A percentile compares a stretch with the other conserved stretches of the same genome.
Conservation (phyloP, 2,329 filamentous ascomycete species). For the Pseudogymnoascus sp. region DNA sequence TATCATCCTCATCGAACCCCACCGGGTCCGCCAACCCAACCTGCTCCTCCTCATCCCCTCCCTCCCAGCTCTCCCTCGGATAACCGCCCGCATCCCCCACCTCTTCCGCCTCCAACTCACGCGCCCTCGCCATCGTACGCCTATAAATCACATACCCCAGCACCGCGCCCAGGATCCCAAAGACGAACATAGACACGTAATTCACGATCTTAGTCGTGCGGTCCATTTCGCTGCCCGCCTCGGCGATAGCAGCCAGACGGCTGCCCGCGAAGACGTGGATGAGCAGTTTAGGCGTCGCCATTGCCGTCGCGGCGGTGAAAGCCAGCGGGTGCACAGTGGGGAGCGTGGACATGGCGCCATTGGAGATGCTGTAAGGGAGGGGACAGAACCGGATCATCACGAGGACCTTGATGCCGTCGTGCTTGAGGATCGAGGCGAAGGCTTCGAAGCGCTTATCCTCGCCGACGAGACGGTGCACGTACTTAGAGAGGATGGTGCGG, state of each 20-base stretch:
- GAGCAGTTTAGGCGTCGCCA: constrained; percentile 77
- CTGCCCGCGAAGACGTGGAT: constrained; percentile 89
- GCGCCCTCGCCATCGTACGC: constrained; percentile 55
- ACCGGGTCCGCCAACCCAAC: constrained; percentile 17
- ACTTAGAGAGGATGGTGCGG: constrained; percentile 66
- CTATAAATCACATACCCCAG: constrained; percentile 84
- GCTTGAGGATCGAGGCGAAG: constrained; percentile 76
- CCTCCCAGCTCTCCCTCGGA: constrained; percentile 15
- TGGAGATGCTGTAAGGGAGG: constrained; percentile 84
- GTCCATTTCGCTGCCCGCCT: constrained; percentile 77
- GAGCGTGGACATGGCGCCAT: constrained; percentile 89
- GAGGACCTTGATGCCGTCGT: constrained; percentile 81
- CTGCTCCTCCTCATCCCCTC: constrained; percentile 10
- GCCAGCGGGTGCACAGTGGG: constrained; percentile 70
- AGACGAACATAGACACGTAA: constrained; percentile 70
- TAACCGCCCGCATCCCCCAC: constrained; percentile 10
- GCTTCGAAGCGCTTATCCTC: constrained; percentile 82
- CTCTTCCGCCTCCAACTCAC: constrained; percentile 39
- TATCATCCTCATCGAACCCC: constrained; percentile 27
- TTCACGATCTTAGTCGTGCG: constrained; percentile 69
- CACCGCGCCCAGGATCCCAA: constrained; percentile 59
- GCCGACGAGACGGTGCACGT: constrained; percentile 74
- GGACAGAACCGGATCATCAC: constrained; percentile 90
- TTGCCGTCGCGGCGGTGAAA: constrained; percentile 74
- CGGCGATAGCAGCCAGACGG: constrained; percentile 73